Evolutionary conservation across 495 filamentous ascomycete species (phyloP).

Genomic region (Halenospora varia): DNA sequence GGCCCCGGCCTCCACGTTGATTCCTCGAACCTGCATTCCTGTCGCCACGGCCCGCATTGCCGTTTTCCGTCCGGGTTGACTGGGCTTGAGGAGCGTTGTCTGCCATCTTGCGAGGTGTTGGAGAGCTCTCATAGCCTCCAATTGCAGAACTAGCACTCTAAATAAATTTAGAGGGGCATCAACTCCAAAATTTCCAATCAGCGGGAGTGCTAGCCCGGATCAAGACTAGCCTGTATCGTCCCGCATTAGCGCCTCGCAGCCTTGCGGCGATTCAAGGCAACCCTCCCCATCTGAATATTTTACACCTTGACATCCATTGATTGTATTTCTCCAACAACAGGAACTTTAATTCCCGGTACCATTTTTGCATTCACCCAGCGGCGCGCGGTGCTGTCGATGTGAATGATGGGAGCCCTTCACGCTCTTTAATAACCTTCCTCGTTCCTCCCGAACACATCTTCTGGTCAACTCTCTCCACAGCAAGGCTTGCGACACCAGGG

Average conservation of each 20-base stretch:
- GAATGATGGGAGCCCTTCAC: slow-evolving; percentile 20
- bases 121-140: slow-evolving; percentile 17
- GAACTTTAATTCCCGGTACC: too few relatives aligned
- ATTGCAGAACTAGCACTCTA: not conserved
- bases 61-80: not conserved
- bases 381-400: slow-evolving; percentile 13
- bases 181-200: not conserved
- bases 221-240: not conserved
- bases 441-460: not conserved
- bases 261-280: not conserved
- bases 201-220: not conserved
- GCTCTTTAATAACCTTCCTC: slow-evolving; percentile 6
- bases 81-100: slow-evolving; percentile 10
- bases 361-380: slow-evolving; percentile 13
- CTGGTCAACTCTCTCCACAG: not conserved
- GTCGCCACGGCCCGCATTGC: not conserved
- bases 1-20: slow-evolving; percentile 3
- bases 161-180: not conserved
- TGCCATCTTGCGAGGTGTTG: slow-evolving; percentile 17
- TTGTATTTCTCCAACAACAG: too few relatives aligned
- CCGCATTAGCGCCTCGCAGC: not conserved
- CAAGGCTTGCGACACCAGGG: not conserved
- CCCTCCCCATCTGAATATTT: not conserved
- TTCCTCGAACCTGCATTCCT: slow-evolving; percentile 4
- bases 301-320: not conserved